Percentiles rank a stretch among this genome's conserved stretches.
Evolutionary conservation across 1,284 basidiomycete species (phyloP).

Genomic region (Cyathus pygmaeus): DNA sequence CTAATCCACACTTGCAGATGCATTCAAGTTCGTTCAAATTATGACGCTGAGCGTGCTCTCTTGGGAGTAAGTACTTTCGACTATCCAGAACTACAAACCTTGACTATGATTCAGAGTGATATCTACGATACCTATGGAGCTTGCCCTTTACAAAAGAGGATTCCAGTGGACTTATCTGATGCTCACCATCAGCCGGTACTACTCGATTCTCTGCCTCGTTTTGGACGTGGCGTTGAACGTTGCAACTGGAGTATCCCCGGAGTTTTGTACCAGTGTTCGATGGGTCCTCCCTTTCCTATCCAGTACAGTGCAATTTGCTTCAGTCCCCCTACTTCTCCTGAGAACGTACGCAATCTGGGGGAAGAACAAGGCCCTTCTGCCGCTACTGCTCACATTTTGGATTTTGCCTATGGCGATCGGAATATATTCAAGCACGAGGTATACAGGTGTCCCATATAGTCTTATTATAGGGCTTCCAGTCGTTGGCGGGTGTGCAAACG

Average conservation of each 20-base stretch:
- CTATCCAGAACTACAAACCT: not conserved
- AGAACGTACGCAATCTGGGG: not conserved
- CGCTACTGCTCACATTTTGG: not conserved
- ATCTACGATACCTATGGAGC: not conserved
- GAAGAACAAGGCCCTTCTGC: not conserved
- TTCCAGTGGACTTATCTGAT: not conserved
- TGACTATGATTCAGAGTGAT: not conserved
- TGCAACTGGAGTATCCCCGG: not conserved
- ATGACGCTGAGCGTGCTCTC: not conserved
- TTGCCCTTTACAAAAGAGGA: not conserved
- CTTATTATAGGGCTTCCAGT: not conserved
- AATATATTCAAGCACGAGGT: not conserved
- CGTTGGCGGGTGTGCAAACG: not conserved
- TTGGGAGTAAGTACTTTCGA: not conserved
- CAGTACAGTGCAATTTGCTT: not conserved
- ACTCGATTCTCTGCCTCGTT: not conserved
- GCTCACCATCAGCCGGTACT: not conserved
- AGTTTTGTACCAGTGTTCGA: not conserved
- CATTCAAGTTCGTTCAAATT: not conserved
- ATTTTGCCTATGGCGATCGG: not conserved
- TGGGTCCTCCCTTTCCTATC: not conserved
- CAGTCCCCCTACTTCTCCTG: not conserved
- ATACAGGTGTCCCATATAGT: not conserved
- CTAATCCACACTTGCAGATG: not conserved
- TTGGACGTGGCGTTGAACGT: not conserved